These are phyloP conservation scores for Candida germanica DNA, from an alignment of 805 yeast genomes.

Conservation along the genomic window DNA sequence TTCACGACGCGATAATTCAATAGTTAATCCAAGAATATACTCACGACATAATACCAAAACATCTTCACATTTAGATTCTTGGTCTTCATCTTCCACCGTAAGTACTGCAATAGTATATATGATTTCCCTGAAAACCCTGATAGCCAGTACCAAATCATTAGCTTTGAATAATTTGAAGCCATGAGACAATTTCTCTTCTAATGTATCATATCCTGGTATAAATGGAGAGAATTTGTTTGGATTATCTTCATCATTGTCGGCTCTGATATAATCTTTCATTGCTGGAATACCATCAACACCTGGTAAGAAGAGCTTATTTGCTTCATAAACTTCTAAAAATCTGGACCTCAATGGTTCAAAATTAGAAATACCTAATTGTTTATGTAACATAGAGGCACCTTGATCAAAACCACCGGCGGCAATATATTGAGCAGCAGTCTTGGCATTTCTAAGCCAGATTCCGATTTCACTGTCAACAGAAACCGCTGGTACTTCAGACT, in stretches of 20 bases:
- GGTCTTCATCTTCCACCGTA: constrained; percentile 69
- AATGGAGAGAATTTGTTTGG: constrained; percentile 51
- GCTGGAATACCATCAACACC: constrained; percentile 75
- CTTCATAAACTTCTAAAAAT: constrained; percentile 79
- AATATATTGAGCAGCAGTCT: constrained; percentile 85
- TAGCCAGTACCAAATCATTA: constrained; percentile 80
- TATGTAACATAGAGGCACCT: constrained; percentile 87
- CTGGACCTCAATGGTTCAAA: constrained; percentile 85
- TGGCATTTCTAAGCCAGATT: constrained; percentile 84
- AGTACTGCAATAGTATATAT: constrained; percentile 72
- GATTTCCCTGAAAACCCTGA: constrained; percentile 71
- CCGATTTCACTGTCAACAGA: constrained; percentile 59
- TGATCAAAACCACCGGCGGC: constrained; percentile 97
- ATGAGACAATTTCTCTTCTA: constrained; percentile 59
- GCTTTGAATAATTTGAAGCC: constrained; percentile 84
- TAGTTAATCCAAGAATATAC: constrained; percentile 87
- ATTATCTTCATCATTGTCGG: constrained; percentile 57
- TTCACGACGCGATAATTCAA: constrained; percentile 85
- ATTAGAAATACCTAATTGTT: constrained; percentile 82
- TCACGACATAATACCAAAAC: constrained; percentile 76
- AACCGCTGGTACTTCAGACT: constrained; percentile 15
- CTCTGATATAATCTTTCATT: constrained; percentile 63
- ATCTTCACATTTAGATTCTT: constrained; percentile 71
- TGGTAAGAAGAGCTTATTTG: constrained; percentile 72
- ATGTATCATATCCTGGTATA: constrained; percentile 67